Base-by-base conservation (phyloP, 192 early-diverging fungal genomes). In the Backusella australiensis region DNA sequence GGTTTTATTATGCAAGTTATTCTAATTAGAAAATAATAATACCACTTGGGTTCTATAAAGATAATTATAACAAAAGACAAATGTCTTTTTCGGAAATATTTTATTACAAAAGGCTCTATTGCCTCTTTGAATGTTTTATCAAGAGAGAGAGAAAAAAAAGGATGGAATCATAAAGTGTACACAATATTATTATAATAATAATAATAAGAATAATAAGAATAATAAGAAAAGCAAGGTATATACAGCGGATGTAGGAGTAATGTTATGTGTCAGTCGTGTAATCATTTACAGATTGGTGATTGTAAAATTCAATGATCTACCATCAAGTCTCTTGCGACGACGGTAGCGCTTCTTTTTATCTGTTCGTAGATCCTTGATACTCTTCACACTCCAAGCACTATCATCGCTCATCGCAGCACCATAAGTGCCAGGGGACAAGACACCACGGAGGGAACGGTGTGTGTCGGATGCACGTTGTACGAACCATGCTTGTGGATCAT, bases 391-490 rank as follows among this genome's bases (percentile, higher is more conserved):
- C 78, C 78, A 79, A 29, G 53, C n/a, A 41, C 39, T 65, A 39
- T 39, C 36, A 49, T 79, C 73, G 35, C 78, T 79, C 29, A 79
- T 53, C 26, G 78, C 78, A 9, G 78, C 74, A 34, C 73, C 69
- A 56, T 75, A 70, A 9, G 78, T 79, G 0, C 74, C 68, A 46
- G 78, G 78, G 9, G 78, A 79, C 2, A 79, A 9, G 12, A 75
- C 71, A 19, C 78, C 78, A 34, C 78, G 78, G 15, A 79, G 59
- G 1, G 78, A 79, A 53, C 63, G 68, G 7, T 69, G 56, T 23
- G 69, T 52, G 6, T 75, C 42, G 17, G 70, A 11, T 0, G 52
- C 15, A 11, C 67, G 42, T 52, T 53, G 67, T 26, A 68, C 34
- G 3, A 69, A 67, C 75, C 75, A 75, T 17, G 65, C 67, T 7